Evolutionary conservation across 495 filamentous ascomycete species (phyloP).

Genomic region (Neurospora sp.): DNA sequence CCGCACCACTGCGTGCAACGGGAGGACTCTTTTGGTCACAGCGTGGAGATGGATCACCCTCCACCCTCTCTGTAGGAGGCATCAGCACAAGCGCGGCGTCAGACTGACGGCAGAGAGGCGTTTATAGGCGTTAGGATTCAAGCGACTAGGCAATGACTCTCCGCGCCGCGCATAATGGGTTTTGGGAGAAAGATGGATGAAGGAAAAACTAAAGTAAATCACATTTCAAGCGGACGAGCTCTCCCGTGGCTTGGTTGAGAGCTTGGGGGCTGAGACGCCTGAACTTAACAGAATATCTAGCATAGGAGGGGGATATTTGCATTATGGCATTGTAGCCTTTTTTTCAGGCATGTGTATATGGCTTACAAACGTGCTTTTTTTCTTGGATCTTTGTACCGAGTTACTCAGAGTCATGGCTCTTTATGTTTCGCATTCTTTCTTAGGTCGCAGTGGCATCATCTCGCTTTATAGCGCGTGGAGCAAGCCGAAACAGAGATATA

Average conservation of each 20-base stretch:
- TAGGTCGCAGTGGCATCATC: not conserved
- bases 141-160: not conserved
- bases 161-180: not conserved
- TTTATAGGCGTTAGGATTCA: not conserved
- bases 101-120: not conserved
- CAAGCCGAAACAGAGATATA: not conserved
- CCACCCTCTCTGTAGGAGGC: not conserved
- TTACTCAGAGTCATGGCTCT: not conserved
- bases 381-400: not conserved
- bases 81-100: not conserved
- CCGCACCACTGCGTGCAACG: not conserved
- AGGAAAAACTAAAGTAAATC: not conserved
- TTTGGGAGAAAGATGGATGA: not conserved
- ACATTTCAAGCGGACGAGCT: not conserved
- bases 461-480: not conserved
- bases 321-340: not conserved
- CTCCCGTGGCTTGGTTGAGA: not conserved
- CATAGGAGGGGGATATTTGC: not conserved
- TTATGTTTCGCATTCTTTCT: not conserved
- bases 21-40: not conserved
- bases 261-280: not conserved
- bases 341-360: not conserved
- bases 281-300: not conserved
- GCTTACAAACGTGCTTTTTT: not conserved
- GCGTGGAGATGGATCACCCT: not conserved